phyloP scores from a whole-genome alignment of 495 filamentous ascomycete species.

The Penicillium diatomitis region DNA sequence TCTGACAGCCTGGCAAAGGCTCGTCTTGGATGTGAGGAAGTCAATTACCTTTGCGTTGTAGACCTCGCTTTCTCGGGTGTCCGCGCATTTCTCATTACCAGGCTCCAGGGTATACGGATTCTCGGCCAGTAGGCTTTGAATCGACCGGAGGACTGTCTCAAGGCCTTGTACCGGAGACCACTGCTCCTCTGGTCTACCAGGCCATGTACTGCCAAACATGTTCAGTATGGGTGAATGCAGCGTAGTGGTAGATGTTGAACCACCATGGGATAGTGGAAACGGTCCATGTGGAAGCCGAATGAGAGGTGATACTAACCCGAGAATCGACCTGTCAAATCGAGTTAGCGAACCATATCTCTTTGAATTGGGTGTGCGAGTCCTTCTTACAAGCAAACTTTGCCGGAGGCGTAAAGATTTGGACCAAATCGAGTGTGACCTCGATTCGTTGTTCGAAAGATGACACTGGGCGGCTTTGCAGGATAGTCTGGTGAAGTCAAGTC shows the following conservation, averaged over 20 bases:
- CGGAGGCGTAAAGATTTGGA: conserved; percentile 87
- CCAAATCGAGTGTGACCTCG: conserved; percentile 82
- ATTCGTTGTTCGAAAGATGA: conserved; percentile 78
- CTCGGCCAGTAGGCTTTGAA: conserved; percentile 87
- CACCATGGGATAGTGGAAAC: no score
- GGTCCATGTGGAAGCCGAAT: no score
- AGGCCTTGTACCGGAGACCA: conserved; percentile 95
- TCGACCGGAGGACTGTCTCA: conserved; percentile 89
- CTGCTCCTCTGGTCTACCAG: conserved; percentile 77
- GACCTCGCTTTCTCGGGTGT: conserved; percentile 66
- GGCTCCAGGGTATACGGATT: conserved; percentile 97
- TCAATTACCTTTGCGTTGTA: conserved; percentile 73
- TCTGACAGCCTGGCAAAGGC: not conserved
- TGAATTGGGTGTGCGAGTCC: not conserved
- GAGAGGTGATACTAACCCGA: conserved; percentile 51
- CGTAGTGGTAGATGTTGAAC: no score
- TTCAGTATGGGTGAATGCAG: not conserved
- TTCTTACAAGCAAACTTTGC: conserved; percentile 82
- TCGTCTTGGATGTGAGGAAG: not conserved
- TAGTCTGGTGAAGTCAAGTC: conserved; percentile 53
- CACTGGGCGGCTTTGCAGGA: conserved; percentile 69
- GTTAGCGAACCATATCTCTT: not conserved
- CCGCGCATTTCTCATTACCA: conserved; percentile 73
- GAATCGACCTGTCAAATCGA: conserved; percentile 60
- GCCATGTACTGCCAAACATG: conserved; percentile 67